A percentile compares a stretch with the other conserved stretches of the same genome.
Evolutionary conservation across 768 basidiomycete species (phyloP).

Genomic region (Gloeophyllum trabeum): DNA sequence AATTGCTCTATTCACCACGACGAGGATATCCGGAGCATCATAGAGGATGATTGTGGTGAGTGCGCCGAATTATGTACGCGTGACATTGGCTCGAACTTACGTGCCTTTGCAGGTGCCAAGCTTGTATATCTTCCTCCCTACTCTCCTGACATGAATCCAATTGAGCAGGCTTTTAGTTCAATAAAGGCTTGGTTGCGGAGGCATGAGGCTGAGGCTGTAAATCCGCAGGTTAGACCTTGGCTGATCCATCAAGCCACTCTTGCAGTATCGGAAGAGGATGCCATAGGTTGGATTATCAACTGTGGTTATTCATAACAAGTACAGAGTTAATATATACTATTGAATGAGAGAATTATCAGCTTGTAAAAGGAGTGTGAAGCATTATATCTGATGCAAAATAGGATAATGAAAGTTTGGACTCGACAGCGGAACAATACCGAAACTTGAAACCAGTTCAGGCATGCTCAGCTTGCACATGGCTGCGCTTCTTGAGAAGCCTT

Average conservation of each 20-base stretch:
- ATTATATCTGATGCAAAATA: neutral
- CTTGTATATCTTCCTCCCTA: constrained; percentile 22
- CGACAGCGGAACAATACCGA: too few species aligned
- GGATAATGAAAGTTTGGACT: too few species aligned
- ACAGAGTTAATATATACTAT: neutral
- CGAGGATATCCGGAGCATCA: constrained; percentile 21
- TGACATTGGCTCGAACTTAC: constrained; percentile 1
- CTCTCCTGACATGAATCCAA: constrained; percentile 25
- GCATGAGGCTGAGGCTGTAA: constrained; percentile 8
- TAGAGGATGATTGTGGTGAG: constrained; percentile 12
- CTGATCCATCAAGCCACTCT: constrained; percentile 5
- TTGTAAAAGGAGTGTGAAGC: neutral
- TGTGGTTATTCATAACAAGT: neutral
- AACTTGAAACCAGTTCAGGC: neutral
- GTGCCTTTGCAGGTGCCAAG: constrained; percentile 9
- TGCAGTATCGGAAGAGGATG: constrained; percentile 2
- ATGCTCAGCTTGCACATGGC: neutral
- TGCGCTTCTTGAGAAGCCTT: constrained; percentile 5
- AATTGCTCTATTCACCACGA: constrained; percentile 31
- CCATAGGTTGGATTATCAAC: constrained; percentile 2
- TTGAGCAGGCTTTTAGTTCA: constrained; percentile 21
- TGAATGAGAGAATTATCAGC: neutral
- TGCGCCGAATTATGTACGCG: neutral
- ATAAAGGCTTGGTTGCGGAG: constrained; percentile 19
- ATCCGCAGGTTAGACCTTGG: constrained; percentile 6